Evolutionary conservation across 2,329 filamentous ascomycete genomes (phyloP).

Genomic region (Pestalotiopsis sp.): DNA sequence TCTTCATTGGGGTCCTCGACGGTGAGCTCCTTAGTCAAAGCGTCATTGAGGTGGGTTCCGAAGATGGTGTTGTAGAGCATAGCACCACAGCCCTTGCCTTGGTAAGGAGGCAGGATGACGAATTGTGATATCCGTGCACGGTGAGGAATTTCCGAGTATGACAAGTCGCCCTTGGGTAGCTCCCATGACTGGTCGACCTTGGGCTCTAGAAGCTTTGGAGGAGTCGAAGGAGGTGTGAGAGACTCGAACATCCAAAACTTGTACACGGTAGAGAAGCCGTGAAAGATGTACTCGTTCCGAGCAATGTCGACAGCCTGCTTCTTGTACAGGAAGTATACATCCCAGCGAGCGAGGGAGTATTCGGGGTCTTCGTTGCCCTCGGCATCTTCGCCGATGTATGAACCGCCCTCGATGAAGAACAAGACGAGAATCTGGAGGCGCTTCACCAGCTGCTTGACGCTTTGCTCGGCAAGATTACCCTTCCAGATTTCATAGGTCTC

Average conservation of each 20-base stretch:
- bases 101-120: constrained; percentile 84
- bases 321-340: constrained; percentile 83
- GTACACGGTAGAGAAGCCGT: constrained; percentile 90
- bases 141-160: constrained; percentile 67
- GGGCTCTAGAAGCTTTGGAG: constrained; percentile 24
- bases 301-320: constrained; percentile 52
- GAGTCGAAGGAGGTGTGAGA: constrained; percentile 43
- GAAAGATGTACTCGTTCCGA: constrained; percentile 72
- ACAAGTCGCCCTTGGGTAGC: constrained; percentile 42
- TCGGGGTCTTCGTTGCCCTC: constrained; percentile 65
- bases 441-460: constrained; percentile 70
- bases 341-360: constrained; percentile 80
- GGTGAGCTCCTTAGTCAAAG: constrained; percentile 78
- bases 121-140: constrained; percentile 92
- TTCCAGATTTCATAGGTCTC: constrained; percentile 81
- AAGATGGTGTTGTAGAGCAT: constrained; percentile 83
- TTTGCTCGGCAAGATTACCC: constrained; percentile 70
- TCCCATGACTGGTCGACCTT: constrained; percentile 39
- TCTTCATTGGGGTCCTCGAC: constrained; percentile 92
- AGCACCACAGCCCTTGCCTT: constrained; percentile 76
- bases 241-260: constrained; percentile 72
- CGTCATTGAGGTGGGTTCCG: constrained; percentile 64
- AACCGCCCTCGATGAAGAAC: constrained; percentile 93
- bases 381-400: constrained; percentile 58
- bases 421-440: constrained; percentile 83